Evolutionary conservation across 192 early-diverging fungal species (phyloP).

Genomic region (Coemansia sp.): DNA sequence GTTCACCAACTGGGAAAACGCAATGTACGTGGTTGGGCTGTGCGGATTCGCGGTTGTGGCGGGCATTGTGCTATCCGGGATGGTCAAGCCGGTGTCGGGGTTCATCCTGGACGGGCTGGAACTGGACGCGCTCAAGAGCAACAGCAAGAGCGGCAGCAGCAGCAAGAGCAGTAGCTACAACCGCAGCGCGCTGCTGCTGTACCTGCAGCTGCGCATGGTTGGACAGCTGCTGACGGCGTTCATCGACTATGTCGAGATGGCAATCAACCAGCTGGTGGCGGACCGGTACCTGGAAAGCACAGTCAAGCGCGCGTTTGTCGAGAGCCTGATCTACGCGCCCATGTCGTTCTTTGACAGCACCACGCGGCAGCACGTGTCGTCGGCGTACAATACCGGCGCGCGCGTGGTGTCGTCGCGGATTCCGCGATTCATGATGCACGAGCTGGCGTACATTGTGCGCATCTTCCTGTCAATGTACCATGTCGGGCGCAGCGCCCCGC

Average conservation of each 20-base stretch:
- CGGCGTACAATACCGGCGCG: constrained; percentile 14
- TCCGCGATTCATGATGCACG: constrained; percentile 8
- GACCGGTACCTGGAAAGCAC: constrained; percentile 1
- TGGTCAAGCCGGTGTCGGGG: constrained; percentile 15
- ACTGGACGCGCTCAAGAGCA: constrained; percentile 16
- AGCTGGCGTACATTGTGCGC: constrained; percentile 5
- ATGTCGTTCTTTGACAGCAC: constrained; percentile 38
- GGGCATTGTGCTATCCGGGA: constrained; percentile 13
- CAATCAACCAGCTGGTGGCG: neutral
- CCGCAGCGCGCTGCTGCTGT: constrained; percentile 8
- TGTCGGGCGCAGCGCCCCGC: constrained; percentile 11
- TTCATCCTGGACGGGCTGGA: constrained; percentile 21
- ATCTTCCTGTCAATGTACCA: constrained; percentile 16
- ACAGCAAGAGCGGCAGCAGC: constrained; percentile 1
- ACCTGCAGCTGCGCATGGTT: constrained; percentile 20
- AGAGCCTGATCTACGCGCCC: constrained; percentile 25
- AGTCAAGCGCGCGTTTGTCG: constrained; percentile 18
- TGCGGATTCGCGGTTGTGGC: constrained; percentile 17
- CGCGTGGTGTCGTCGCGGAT: constrained; percentile 10
- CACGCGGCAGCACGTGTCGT: constrained; percentile 18
- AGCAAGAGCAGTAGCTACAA: neutral
- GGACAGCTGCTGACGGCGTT: neutral
- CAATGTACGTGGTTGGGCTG: constrained; percentile 12
- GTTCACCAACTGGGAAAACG: constrained; percentile 14
- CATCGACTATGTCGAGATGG: neutral